Conservation (phyloP, 495 filamentous ascomycete species). For the Xylaria bambusicola region DNA sequence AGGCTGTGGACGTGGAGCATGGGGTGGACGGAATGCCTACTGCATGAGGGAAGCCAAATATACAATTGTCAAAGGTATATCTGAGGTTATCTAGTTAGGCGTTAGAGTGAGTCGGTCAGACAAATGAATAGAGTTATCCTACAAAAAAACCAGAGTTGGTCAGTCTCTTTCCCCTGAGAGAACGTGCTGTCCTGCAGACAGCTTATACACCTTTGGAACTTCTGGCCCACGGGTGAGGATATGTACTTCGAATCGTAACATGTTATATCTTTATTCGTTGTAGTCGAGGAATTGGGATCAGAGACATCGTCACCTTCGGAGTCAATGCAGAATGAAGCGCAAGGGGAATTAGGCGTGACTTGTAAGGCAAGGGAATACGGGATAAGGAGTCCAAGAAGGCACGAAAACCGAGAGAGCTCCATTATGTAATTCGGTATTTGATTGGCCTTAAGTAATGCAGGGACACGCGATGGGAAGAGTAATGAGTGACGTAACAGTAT, state of each 20-base stretch:
- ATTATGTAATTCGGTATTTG: constrained; percentile 8
- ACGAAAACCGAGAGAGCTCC: constrained; percentile 22
- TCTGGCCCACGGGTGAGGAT: constrained; percentile 37
- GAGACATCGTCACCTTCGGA: constrained; percentile 39
- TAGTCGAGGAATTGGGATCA: constrained; percentile 48
- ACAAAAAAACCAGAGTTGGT: constrained; percentile 57
- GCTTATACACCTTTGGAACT: constrained; percentile 51
- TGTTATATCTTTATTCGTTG: constrained; percentile 44
- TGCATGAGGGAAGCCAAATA: constrained; percentile 49
- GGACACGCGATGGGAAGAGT: neutral
- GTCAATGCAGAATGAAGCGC: constrained; percentile 49
- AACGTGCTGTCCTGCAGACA: constrained; percentile 54
- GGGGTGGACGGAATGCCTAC: constrained; percentile 38
- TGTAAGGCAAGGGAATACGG: constrained; percentile 40
- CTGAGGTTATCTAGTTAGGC: constrained; percentile 44
- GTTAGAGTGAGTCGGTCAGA: constrained; percentile 22
- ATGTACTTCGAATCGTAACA: constrained; percentile 46
- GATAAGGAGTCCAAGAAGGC: constrained; percentile 27
- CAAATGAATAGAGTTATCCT: constrained; percentile 21
- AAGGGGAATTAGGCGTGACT: constrained; percentile 55
- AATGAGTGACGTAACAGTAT: neutral
- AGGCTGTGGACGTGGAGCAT: constrained; percentile 45
- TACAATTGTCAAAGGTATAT: constrained; percentile 47
- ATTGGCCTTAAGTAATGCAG: neutral
- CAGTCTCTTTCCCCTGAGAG: constrained; percentile 44